Evolutionary conservation across 1,284 basidiomycete species (phyloP).

Genomic region (Vanrija sp.): DNA sequence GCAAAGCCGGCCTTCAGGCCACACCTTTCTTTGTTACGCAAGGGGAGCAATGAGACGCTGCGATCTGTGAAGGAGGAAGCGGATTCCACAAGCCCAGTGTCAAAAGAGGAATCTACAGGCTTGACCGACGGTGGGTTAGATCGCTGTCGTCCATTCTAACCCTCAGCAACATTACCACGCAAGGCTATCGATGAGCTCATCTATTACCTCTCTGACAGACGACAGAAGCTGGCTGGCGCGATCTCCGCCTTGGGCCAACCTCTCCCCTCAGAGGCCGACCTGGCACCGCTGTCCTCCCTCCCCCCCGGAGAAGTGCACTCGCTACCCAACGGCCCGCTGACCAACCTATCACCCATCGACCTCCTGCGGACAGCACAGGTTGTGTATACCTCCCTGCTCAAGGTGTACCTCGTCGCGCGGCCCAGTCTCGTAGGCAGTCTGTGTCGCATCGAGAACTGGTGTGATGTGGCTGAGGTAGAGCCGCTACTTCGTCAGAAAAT

Average conservation of each 20-base stretch:
- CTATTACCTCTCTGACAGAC: conserved; percentile 68
- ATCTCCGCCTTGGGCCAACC: conserved; percentile 67
- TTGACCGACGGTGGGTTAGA: not conserved
- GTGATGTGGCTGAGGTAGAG: conserved; percentile 92
- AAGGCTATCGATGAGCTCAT: conserved; percentile 52
- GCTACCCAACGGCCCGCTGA: conserved; percentile 68
- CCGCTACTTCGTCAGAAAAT: conserved; percentile 74
- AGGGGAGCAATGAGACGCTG: conserved; percentile 38
- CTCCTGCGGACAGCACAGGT: conserved; percentile 84
- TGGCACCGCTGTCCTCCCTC: conserved; percentile 40
- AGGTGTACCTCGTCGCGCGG: conserved; percentile 79
- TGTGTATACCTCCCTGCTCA: conserved; percentile 93
- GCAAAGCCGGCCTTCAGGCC: conserved; percentile 1
- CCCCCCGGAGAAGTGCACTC: conserved; percentile 62
- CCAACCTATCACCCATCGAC: conserved; percentile 69
- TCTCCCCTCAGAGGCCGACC: conserved; percentile 52
- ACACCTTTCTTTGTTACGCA: conserved; percentile 23
- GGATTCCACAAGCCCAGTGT: no score
- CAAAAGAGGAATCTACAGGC: no score
- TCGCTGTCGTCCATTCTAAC: no score
- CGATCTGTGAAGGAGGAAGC: conserved; percentile 3
- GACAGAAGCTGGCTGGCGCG: conserved; percentile 75
- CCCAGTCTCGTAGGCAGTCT: conserved; percentile 80
- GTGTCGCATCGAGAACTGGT: conserved; percentile 93
- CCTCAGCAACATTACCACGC: conserved; percentile 19